Evolutionary conservation across 192 early-diverging fungal species (phyloP).

Genomic region (Lunasporangiospora selenospora): DNA sequence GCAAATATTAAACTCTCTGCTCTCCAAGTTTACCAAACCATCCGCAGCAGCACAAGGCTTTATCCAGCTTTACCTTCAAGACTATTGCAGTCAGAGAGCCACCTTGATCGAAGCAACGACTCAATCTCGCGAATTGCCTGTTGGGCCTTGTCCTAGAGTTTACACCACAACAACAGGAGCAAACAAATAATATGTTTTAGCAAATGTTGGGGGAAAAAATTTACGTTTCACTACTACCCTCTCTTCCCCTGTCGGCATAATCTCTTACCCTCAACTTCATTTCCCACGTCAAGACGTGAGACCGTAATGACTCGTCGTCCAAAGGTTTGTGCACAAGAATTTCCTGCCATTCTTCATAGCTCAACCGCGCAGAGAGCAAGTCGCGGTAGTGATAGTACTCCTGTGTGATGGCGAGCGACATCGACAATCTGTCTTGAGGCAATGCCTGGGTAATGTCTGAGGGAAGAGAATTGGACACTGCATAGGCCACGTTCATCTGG

Average conservation of each 20-base stretch:
- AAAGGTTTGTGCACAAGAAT: background rate
- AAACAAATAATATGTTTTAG: no score
- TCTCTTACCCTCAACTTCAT: conserved; percentile 11
- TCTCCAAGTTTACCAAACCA: no score
- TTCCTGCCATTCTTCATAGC: conserved; percentile 25
- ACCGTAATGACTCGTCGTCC: background rate
- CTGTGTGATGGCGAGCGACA: conserved; percentile 4
- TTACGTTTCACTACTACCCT: no score
- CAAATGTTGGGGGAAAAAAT: no score
- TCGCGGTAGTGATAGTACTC: conserved; percentile 33
- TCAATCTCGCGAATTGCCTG: conserved; percentile 28
- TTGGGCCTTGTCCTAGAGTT: conserved; percentile 13
- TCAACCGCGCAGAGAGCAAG: conserved; percentile 12
- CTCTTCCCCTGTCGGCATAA: no score
- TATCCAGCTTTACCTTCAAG: conserved; percentile 13
- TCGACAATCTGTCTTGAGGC: background rate
- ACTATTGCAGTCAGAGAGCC: conserved; percentile 32
- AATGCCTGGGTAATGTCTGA: conserved; percentile 10
- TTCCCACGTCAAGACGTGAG: conserved; percentile 15
- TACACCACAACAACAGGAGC: background rate
- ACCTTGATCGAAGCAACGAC: conserved; percentile 18
- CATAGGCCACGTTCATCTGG: conserved; percentile 24
- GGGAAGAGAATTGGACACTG: conserved; percentile 25
- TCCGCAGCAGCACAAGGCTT: no score
- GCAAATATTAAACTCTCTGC: no score